phyloP scores from a whole-genome alignment of 192 early-diverging fungal species.

The Spinellus fusiger region DNA sequence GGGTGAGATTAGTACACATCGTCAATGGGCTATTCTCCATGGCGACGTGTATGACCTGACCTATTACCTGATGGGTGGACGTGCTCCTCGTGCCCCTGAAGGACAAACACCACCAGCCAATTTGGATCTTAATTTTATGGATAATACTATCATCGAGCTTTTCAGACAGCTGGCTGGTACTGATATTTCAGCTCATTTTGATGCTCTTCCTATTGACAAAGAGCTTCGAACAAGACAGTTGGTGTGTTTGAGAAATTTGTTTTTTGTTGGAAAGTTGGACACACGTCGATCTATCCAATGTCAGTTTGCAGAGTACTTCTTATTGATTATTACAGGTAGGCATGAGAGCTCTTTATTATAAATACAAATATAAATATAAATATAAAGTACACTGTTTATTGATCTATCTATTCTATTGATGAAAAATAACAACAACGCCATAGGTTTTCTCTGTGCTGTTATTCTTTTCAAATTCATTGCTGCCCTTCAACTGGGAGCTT shows the following conservation, averaged over 20 bases:
- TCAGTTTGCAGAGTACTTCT: constrained; percentile 80
- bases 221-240: constrained; percentile 42
- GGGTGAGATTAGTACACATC: constrained; percentile 36
- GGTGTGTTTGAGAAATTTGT: constrained; percentile 78
- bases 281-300: constrained; percentile 72
- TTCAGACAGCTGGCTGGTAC: constrained; percentile 59
- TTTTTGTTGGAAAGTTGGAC: constrained; percentile 88
- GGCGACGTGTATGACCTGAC: constrained; percentile 73
- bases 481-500: constrained; percentile 66
- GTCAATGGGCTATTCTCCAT: constrained; percentile 58
- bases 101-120: constrained; percentile 32
- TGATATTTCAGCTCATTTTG: constrained; percentile 61
- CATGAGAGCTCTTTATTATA: background rate
- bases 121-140: constrained; percentile 56
- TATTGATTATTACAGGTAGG: constrained; percentile 64
- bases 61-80: constrained; percentile 54
- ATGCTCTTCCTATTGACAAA: constrained; percentile 46
- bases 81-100: constrained; percentile 40
- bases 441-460: constrained; percentile 72
- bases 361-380: constrained; percentile 20
- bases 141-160: constrained; percentile 52
- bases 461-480: constrained; percentile 79
- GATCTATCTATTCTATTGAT: background rate
- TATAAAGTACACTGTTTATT: constrained; percentile 45
- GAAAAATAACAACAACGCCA: no score